Evolutionary conservation across 2,329 filamentous ascomycete species (phyloP), one percentile per base, ranked within the genome.

Genomic region (Clonostachys rhizophaga): DNA sequence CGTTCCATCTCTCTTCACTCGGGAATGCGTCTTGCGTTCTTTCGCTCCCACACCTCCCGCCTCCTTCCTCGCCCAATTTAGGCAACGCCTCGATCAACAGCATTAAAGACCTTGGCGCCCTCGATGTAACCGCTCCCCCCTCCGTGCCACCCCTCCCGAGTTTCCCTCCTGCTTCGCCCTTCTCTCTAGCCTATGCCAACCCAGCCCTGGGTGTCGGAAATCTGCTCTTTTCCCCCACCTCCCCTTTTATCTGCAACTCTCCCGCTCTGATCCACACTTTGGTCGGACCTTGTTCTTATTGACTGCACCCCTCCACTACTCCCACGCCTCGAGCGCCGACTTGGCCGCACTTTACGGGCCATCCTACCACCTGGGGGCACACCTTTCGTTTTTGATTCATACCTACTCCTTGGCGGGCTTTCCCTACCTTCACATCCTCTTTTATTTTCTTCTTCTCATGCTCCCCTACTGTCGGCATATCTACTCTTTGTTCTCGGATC

Each of bases 181-280:
- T 40, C 17, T n/a, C 37, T 18, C 37, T 40, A n/a, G n/a, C 37
- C 24, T 30, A 30, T 30, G 24, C 24, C 24, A 30, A 30, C 24
- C 24, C 24, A 30, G 24, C 24, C 24, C 37, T 40, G n/a, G 17
- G 37, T n/a, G 37, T 40, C n/a, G 57, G 56, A 55, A 16, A 41
- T 52, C 54, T 64, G 61, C 54, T 62, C 65, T 61, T 58, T 62
- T 58, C 55, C 50, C 58, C 24, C 24, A 30, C 24, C 58, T 55
- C 60, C 68, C 64, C 64, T 65, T 65, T 64, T 64, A 68, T 61
- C 62, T 72, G 69, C 70, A 70, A 71, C 63, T 69, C 62, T 65
- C 64, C 66, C 64, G 66, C 65, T 66, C 66, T 63, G 66, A 62
- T 69, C 70, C 67, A 69, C 69, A 66, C 60, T 58, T 66, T 59